Evolutionary conservation across 2,329 filamentous ascomycete genomes (phyloP).

Genomic region (Monosporascus sp.): DNA sequence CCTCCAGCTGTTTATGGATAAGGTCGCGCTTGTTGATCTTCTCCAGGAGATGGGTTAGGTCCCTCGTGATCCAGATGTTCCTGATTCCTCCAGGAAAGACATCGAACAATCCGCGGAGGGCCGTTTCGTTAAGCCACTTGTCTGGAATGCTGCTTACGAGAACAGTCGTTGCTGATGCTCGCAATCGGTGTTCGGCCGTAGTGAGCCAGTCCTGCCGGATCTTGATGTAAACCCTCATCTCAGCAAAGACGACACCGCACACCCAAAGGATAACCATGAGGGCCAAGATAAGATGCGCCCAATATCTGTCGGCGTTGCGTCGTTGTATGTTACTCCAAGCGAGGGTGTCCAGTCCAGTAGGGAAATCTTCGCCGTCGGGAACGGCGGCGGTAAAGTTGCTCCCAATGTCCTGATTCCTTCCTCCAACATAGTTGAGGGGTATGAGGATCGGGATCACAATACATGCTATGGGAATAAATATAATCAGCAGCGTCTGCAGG

Average conservation of each 20-base stretch:
- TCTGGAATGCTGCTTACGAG: slow-evolving; percentile 84
- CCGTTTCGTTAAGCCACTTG: slow-evolving; percentile 84
- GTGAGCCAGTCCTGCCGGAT: slow-evolving; percentile 92
- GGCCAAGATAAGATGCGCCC: slow-evolving; percentile 79
- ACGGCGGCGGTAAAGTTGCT: slow-evolving; percentile 25
- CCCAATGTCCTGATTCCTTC: slow-evolving; percentile 52
- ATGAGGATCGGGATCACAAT: slow-evolving; percentile 80
- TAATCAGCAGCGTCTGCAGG: slow-evolving; percentile 76
- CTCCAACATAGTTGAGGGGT: slow-evolving; percentile 74
- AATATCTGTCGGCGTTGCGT: slow-evolving; percentile 63
- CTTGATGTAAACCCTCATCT: slow-evolving; percentile 83
- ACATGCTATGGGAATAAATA: slow-evolving; percentile 77
- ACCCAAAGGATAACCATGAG: slow-evolving; percentile 76
- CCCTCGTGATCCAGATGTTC: slow-evolving; percentile 94
- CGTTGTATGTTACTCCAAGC: slow-evolving; percentile 82
- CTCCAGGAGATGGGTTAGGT: slow-evolving; percentile 75
- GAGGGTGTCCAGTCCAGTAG: slow-evolving; percentile 73
- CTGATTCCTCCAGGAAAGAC: slow-evolving; percentile 92
- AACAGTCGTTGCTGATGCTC: slow-evolving; percentile 92
- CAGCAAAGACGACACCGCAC: slow-evolving; percentile 80
- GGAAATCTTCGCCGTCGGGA: slow-evolving; percentile 14
- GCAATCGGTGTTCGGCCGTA: slow-evolving; percentile 86
- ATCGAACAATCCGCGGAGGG: slow-evolving; percentile 80
- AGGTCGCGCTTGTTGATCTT: slow-evolving; percentile 74
- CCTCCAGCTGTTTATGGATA: slow-evolving; percentile 68